Conservation (phyloP, 2,329 filamentous ascomycete genomes). For the Hirsutella thompsonii region DNA sequence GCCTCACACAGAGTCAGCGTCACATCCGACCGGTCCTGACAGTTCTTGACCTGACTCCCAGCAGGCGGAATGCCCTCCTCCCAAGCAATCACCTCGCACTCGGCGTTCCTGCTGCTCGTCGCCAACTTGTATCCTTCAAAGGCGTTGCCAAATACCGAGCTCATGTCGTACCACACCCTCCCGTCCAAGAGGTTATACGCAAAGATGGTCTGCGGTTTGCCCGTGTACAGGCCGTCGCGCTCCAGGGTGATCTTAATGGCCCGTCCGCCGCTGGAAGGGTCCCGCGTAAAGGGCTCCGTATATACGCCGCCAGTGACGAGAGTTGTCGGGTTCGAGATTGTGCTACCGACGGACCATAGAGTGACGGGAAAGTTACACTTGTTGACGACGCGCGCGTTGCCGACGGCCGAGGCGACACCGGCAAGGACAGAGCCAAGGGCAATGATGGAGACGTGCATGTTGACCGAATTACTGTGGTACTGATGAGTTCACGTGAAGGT, state of each 20-base stretch:
- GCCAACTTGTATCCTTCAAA: conserved; percentile 20
- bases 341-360: conserved; percentile 24
- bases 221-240: conserved; percentile 23
- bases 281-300: conserved; percentile 18
- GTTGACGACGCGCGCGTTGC: conserved; percentile 23
- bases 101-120: conserved; percentile 13
- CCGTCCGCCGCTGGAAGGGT: conserved; percentile 23
- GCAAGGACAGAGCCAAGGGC: conserved; percentile 4
- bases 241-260: conserved; percentile 23
- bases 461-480: too few species aligned
- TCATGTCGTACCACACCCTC: conserved; percentile 26
- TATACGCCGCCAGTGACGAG: conserved; percentile 16
- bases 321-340: conserved; percentile 12
- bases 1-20: conserved; percentile 20
- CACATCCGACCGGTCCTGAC: conserved; percentile 17
- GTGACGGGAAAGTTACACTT: conserved; percentile 21
- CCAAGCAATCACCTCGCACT: conserved; percentile 24
- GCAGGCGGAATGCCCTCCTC: conserved; percentile 18
- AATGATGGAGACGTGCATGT: conserved; percentile 7
- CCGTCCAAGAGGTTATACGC: conserved; percentile 23
- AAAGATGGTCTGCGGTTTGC: conserved; percentile 25
- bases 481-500: neutral
- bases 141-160: conserved; percentile 25
- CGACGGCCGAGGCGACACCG: conserved; percentile 9
- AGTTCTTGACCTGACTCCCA: conserved; percentile 24